Percentiles rank a stretch among this genome's conserved stretches.
Evolutionary conservation across 78 protist species (phyloP).

Genomic region (Dictyostelium purpureum): DNA sequence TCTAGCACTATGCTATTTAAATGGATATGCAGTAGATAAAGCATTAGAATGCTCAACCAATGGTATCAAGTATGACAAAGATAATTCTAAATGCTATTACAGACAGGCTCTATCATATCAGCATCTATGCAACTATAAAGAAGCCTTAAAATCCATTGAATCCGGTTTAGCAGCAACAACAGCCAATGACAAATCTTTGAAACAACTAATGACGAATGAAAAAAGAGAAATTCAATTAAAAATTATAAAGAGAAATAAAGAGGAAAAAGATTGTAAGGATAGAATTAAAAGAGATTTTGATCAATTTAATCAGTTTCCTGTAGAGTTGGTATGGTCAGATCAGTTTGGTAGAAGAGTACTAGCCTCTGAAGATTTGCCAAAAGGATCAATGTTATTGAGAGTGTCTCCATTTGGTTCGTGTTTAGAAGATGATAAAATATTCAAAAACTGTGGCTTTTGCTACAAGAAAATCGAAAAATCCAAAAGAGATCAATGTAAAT

Average conservation of each 20-base stretch:
- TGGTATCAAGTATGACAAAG: neutral
- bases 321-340: slow-evolving; percentile 29
- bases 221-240: neutral
- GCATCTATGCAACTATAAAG: neutral
- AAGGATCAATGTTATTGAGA: slow-evolving; percentile 15
- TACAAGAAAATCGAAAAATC: neutral
- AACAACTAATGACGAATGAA: neutral
- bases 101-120: neutral
- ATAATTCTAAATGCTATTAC: slow-evolving; percentile 34
- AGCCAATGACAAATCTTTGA: neutral
- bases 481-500: neutral
- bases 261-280: neutral
- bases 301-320: slow-evolving; percentile 57
- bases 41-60: neutral
- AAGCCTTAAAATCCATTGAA: neutral
- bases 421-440: neutral
- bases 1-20: neutral
- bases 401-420: slow-evolving; percentile 41
- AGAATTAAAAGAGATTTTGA: neutral
- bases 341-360: slow-evolving; percentile 30
- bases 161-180: neutral
- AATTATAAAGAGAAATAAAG: neutral
- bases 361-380: slow-evolving; percentile 2
- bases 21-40: neutral
- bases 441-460: slow-evolving; percentile 27